Evolutionary conservation across 306 rosid species (phyloP), one percentile per base, ranked within the genome.

Genomic region (Carpinus fangiana): DNA sequence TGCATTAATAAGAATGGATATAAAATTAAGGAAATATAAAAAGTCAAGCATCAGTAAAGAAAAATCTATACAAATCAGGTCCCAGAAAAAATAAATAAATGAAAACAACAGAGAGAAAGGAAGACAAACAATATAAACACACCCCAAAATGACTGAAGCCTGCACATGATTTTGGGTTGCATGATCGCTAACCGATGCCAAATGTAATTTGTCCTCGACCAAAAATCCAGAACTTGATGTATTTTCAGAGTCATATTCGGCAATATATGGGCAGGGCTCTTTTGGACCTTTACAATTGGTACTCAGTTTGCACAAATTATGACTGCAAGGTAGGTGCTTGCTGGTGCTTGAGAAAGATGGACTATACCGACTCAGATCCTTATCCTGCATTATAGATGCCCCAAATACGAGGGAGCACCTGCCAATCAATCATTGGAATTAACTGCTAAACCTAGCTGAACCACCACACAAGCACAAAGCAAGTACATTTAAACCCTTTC

Each of bases 331-430:
- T 66, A 92, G 53, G 70, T 81, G 92, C 84, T 95, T 87, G 88
- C 98, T 90, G 79, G 97, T 83, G 80, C 68, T 87, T 50, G 98
- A 95, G 52, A 79, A 82, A 78, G 98, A 83, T 14, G 98, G 92
- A 80, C 88, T 84, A 87, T 88, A 95, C 88, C 92, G 92, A 51
- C 87, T 90, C 79, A 95, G 82, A 85, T 95, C 98, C 86, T 88
- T 92, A 87, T 90, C 98, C 98, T 95, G 98, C 98, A 95, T 90
- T 87, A 91, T 90, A 90, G 86, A 94, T 88, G 92, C 98, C 97
- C 98, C 97, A 86, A 78, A 83, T 75, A 87, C 73, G 88, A 90
- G 88, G 98, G 98, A 92, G 97, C 97, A 87, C 98, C 98, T 95
- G 98, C 98, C 92, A 95, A 95, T 95, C 98, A 95, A 90, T 92